Evolutionary conservation across 2,329 filamentous ascomycete species (phyloP).

Genomic region (Arachnopeziza araneosa): DNA sequence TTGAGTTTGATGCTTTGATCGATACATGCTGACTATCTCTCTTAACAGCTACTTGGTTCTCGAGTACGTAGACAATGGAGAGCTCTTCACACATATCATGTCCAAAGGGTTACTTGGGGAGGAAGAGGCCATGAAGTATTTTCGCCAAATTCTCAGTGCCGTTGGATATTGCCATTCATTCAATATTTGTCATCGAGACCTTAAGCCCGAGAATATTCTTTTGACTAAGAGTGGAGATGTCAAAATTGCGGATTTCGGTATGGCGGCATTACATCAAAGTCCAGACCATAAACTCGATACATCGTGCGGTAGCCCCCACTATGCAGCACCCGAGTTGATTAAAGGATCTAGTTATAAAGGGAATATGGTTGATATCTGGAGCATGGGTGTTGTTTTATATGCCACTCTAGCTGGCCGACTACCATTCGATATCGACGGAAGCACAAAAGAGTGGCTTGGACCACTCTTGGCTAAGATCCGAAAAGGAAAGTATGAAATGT

Average conservation of each 20-base stretch:
- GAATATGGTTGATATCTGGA: constrained; percentile 89
- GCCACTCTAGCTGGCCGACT: constrained; percentile 78
- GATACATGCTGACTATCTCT: neutral
- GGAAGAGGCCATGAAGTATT: constrained; percentile 74
- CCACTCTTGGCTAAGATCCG: constrained; percentile 57
- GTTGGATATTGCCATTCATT: constrained; percentile 90
- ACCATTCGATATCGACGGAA: constrained; percentile 62
- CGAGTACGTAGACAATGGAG: constrained; percentile 76
- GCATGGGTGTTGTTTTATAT: constrained; percentile 83
- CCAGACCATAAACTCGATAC: constrained; percentile 74
- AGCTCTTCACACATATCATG: constrained; percentile 75
- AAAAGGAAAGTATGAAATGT: constrained; percentile 55
- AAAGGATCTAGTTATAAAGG: constrained; percentile 73
- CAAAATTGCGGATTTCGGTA: constrained; percentile 96
- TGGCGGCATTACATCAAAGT: constrained; percentile 87
- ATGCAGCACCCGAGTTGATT: constrained; percentile 89
- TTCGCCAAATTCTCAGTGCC: constrained; percentile 88
- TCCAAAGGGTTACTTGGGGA: constrained; percentile 68
- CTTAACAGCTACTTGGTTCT: constrained; percentile 77
- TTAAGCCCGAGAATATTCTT: constrained; percentile 96
- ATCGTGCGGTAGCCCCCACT: constrained; percentile 93
- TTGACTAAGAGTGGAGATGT: constrained; percentile 70
- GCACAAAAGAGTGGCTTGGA: constrained; percentile 38
- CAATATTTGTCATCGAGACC: constrained; percentile 90
- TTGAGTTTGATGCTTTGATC: constrained; percentile 8